Percentiles rank a stretch among this genome's conserved stretches.
Evolutionary conservation across 148 eudicot genomes (phyloP).

Genomic region (Heliamphora exappendiculata): DNA sequence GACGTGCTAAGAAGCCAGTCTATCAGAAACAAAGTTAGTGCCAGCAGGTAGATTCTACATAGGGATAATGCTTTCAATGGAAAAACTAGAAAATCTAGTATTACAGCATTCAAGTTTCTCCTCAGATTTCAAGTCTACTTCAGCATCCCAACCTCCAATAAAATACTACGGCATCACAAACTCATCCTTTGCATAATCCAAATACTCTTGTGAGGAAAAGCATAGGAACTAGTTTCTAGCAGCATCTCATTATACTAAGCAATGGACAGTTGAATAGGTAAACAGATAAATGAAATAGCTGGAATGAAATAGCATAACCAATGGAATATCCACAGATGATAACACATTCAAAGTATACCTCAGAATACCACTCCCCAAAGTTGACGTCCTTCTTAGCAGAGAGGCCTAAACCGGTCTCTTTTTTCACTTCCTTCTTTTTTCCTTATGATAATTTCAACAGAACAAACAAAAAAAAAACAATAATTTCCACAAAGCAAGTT

Average conservation of each 20-base stretch:
- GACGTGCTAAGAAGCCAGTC: background rate
- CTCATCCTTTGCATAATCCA: background rate
- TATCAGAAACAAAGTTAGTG: background rate
- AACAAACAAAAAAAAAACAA: background rate
- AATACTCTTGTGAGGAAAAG: background rate
- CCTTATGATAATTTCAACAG: conserved; percentile 27
- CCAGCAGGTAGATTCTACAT: background rate
- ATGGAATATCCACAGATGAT: background rate
- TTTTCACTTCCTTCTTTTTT: conserved; percentile 91
- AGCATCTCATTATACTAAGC: background rate
- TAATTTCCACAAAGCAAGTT: background rate
- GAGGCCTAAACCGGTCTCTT: conserved; percentile 90
- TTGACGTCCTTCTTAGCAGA: conserved; percentile 78
- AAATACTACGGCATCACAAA: background rate
- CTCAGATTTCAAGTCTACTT: background rate
- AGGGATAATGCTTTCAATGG: background rate
- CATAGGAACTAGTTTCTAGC: background rate
- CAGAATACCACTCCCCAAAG: conserved; percentile 99
- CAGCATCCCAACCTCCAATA: background rate
- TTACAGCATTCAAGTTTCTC: background rate
- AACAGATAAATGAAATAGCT: background rate
- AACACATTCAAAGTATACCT: conserved; percentile 43
- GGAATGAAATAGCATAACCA: background rate
- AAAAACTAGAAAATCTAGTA: background rate
- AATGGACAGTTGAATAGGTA: background rate